Percentiles rank a stretch among this genome's conserved stretches.
These are phyloP conservation scores for Anthracocystis setariae DNA, from an alignment of 1,284 basidiomycete species.

Conservation along the genomic window DNA sequence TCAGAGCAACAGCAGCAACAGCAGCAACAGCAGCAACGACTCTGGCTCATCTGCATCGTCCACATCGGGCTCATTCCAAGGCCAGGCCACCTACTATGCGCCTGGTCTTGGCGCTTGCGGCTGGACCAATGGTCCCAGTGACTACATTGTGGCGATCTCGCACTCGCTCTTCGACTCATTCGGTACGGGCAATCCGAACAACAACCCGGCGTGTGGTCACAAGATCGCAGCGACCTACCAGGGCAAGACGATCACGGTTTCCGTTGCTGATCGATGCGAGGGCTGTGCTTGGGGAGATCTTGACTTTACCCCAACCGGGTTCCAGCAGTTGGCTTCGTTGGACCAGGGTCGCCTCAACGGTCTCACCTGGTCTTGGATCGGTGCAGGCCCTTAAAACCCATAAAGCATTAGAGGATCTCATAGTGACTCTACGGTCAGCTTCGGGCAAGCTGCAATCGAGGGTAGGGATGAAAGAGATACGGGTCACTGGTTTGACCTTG, in stretches of 20 bases:
- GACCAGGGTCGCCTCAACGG: conserved; percentile 47
- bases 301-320: conserved; percentile 56
- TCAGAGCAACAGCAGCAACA: conserved; percentile 8
- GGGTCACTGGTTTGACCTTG: background rate
- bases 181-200: conserved; percentile 59
- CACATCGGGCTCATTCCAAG: conserved; percentile 61
- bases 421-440: too few species aligned
- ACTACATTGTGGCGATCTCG: conserved; percentile 63
- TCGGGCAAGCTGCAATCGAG: background rate
- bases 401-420: too few species aligned
- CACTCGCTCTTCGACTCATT: conserved; percentile 50
- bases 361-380: conserved; percentile 55
- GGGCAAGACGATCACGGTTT: conserved; percentile 57
- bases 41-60: conserved; percentile 64
- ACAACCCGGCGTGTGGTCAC: conserved; percentile 59
- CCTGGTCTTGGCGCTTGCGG: conserved; percentile 63
- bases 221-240: conserved; percentile 57
- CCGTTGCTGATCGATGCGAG: conserved; percentile 57
- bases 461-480: background rate
- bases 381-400: conserved; percentile 23
- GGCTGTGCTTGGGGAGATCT: conserved; percentile 53
- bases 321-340: conserved; percentile 46
- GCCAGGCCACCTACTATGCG: conserved; percentile 62
- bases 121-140: conserved; percentile 43
- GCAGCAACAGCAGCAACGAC: conserved; percentile 3